Percentiles rank a stretch among this genome's conserved stretches.
Evolutionary conservation across 192 early-diverging fungal species (phyloP).

Genomic region (Chytriomyces sp.): DNA sequence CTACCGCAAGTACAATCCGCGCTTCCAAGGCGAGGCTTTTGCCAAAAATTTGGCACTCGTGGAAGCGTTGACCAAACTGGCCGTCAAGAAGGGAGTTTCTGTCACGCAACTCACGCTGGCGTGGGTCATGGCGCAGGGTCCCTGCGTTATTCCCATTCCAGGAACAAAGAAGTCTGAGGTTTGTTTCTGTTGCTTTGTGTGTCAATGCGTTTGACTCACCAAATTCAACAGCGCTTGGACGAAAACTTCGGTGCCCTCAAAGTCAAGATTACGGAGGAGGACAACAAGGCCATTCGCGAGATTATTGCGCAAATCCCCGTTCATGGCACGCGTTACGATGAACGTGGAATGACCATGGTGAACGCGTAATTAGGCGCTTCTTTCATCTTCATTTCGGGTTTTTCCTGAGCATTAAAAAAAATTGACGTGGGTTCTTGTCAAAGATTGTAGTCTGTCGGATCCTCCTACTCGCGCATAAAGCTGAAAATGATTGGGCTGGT

Average conservation of each 20-base stretch:
- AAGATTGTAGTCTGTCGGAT: too few species aligned
- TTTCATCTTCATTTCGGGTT: too few species aligned
- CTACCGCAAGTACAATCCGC: slow-evolving; percentile 51
- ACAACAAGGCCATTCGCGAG: slow-evolving; percentile 36
- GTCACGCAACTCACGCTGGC: slow-evolving; percentile 62
- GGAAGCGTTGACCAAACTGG: slow-evolving; percentile 39
- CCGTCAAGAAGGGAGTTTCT: slow-evolving; percentile 45
- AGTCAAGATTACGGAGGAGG: slow-evolving; percentile 45
- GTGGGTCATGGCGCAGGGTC: slow-evolving; percentile 63
- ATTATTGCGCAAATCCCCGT: slow-evolving; percentile 36
- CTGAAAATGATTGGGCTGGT: too few species aligned
- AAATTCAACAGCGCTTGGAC: slow-evolving; percentile 30
- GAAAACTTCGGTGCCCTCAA: slow-evolving; percentile 40
- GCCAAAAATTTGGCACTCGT: slow-evolving; percentile 56
- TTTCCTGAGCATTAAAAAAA: too few species aligned
- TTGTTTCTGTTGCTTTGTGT: neutral
- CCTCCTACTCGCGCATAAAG: too few species aligned
- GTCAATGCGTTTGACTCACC: neutral
- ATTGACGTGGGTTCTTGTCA: too few species aligned
- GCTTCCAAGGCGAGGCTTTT: slow-evolving; percentile 65
- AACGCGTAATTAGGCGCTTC: too few species aligned
- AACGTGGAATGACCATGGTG: slow-evolving; percentile 16
- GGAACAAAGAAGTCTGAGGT: slow-evolving; percentile 43
- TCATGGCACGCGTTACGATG: slow-evolving; percentile 40
- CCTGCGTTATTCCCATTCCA: slow-evolving; percentile 48